These are phyloP conservation scores for Pichia sp. DNA, from an alignment of 1,139 yeast genomes.

Conservation along the genomic window DNA sequence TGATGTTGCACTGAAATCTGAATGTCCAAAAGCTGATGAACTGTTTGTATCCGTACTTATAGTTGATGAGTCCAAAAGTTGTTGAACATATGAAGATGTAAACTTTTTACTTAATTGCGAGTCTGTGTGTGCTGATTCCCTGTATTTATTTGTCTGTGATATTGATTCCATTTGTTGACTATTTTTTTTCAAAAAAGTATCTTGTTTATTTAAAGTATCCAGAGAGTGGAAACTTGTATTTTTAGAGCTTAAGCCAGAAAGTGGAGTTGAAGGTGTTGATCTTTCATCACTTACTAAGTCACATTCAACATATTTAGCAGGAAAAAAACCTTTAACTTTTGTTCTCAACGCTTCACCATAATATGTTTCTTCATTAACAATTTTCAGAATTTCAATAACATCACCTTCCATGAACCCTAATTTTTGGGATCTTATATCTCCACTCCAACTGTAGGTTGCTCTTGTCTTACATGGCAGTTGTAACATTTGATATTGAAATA, in stretches of 20 bases:
- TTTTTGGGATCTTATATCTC: conserved; percentile 55
- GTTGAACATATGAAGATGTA: conserved; percentile 22
- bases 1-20: conserved; percentile 80
- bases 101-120: conserved; percentile 6
- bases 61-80: conserved; percentile 26
- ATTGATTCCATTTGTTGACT: conserved; percentile 5
- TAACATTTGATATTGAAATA: not conserved
- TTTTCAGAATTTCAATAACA: conserved; percentile 69
- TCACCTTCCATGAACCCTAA: conserved; percentile 93
- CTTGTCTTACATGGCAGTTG: conserved; percentile 21
- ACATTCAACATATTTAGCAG: conserved; percentile 73
- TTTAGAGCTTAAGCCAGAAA: conserved; percentile 4
- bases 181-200: conserved; percentile 5
- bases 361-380: conserved; percentile 92
- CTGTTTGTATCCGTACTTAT: conserved; percentile 27
- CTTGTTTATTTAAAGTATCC: conserved; percentile 8
- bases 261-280: conserved; percentile 16
- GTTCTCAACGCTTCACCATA: conserved; percentile 76
- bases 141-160: not conserved
- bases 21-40: conserved; percentile 33
- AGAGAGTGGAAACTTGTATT: conserved; percentile 6
- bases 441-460: conserved; percentile 30
- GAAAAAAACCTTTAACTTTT: conserved; percentile 79
- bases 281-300: conserved; percentile 32
- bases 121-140: not conserved